A percentile compares a stretch with the other conserved stretches of the same genome.
Conservation (phyloP, 2,329 filamentous ascomycete species). For the Acrodontium crateriforme region DNA sequence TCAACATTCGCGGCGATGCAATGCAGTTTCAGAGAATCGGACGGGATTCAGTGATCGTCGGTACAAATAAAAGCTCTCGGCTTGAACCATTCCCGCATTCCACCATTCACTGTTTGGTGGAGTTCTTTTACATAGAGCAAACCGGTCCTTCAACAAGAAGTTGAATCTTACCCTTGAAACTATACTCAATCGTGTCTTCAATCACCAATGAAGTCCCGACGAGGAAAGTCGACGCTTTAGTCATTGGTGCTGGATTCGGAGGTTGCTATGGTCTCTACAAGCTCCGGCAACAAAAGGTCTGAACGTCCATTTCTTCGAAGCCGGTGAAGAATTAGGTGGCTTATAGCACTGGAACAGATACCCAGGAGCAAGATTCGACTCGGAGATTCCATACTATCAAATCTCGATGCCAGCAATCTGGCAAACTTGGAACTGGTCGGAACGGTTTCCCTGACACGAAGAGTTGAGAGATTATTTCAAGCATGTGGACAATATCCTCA, state of each 20-base stretch:
- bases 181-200: too few relatives aligned
- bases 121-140: too few relatives aligned
- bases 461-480: conserved; percentile 45
- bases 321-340: conserved; percentile 23
- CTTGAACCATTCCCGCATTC: too few relatives aligned
- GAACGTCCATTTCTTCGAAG: conserved; percentile 23
- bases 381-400: conserved; percentile 34
- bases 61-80: too few relatives aligned
- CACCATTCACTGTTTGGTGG: too few relatives aligned
- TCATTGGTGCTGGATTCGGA: conserved; percentile 26
- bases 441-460: conserved; percentile 18
- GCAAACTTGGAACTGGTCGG: conserved; percentile 41
- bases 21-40: too few relatives aligned
- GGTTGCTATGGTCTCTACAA: conserved; percentile 25
- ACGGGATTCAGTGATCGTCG: too few relatives aligned
- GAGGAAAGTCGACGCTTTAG: conserved; percentile 10
- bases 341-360: conserved; percentile 24
- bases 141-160: too few relatives aligned
- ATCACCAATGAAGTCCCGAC: too few relatives aligned
- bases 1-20: too few relatives aligned
- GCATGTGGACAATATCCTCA: conserved; percentile 42
- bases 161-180: too few relatives aligned
- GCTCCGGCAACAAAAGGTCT: conserved; percentile 20
- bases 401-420: conserved; percentile 32
- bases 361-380: conserved; percentile 35